Conservation (phyloP, 768 basidiomycete species). For the Baorangia bicolor region DNA sequence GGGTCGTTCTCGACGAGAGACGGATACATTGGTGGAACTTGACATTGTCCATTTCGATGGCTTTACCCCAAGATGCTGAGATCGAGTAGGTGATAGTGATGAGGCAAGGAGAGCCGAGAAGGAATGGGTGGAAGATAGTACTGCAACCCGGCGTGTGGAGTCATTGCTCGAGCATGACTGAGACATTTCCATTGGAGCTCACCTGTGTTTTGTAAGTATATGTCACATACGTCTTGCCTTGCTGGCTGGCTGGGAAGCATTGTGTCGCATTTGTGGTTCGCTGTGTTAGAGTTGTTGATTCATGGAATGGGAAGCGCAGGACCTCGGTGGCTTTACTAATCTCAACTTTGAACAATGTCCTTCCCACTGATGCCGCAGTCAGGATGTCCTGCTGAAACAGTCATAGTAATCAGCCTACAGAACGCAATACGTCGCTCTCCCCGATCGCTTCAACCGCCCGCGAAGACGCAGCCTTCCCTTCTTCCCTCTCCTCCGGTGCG, state of each 20-base stretch:
- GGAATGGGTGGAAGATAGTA: constrained; percentile 40
- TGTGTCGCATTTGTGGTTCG: too few species aligned
- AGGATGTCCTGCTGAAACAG: too few species aligned
- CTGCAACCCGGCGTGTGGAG: constrained; percentile 94
- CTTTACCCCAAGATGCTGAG: constrained; percentile 72
- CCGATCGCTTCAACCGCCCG: constrained; percentile 73
- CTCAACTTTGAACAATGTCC: too few species aligned
- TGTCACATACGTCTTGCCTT: too few species aligned
- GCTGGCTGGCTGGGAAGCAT: too few species aligned
- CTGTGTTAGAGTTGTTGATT: too few species aligned
- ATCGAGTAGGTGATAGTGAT: neutral
- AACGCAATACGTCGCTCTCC: too few species aligned
- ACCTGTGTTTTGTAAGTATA: constrained; percentile 67
- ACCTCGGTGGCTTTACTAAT: too few species aligned
- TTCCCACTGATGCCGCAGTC: too few species aligned
- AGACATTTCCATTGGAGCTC: constrained; percentile 95
- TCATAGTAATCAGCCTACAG: too few species aligned
- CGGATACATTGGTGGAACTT: constrained; percentile 99
- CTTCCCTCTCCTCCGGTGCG: constrained; percentile 63
- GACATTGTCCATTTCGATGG: constrained; percentile 99
- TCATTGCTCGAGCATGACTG: constrained; percentile 99
- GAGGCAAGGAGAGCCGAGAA: neutral
- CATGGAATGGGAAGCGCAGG: too few species aligned
- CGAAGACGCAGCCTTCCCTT: constrained; percentile 53
- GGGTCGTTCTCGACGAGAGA: constrained; percentile 98